Evolutionary conservation across 768 basidiomycete genomes (phyloP).

Genomic region (Dioszegia hungarica): DNA sequence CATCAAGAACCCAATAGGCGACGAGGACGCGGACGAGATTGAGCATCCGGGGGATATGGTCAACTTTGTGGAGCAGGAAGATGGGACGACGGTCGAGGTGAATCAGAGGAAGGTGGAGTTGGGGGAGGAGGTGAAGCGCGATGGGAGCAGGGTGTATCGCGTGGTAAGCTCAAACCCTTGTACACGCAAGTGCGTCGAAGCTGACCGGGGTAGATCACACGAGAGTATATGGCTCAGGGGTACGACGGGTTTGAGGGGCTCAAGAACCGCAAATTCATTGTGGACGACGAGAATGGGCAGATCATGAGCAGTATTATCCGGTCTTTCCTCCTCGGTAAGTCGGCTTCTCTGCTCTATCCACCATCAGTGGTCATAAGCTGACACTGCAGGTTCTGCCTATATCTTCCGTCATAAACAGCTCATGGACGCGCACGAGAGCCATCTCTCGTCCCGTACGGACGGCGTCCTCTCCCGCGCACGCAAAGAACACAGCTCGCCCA

Average conservation of each 20-base stretch:
- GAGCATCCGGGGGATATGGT: constrained; percentile 31
- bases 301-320: constrained; percentile 73
- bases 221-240: constrained; percentile 65
- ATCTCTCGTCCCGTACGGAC: constrained; percentile 38
- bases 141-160: constrained; percentile 60
- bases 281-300: constrained; percentile 78
- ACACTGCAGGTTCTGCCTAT: constrained; percentile 61
- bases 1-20: constrained; percentile 49
- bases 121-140: constrained; percentile 56
- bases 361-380: too few relatives aligned
- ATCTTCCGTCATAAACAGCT: constrained; percentile 61
- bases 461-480: constrained; percentile 32
- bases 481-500: constrained; percentile 17
- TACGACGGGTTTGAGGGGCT: constrained; percentile 62
- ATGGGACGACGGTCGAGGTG: constrained; percentile 44
- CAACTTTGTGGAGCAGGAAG: constrained; percentile 41
- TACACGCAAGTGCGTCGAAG: not conserved
- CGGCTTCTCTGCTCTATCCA: not conserved
- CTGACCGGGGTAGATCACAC: constrained; percentile 52
- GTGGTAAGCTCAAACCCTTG: constrained; percentile 53
- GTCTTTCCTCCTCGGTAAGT: constrained; percentile 72
- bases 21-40: constrained; percentile 39
- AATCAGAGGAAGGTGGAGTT: constrained; percentile 29
- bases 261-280: constrained; percentile 61
- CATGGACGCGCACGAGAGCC: constrained; percentile 47